phyloP scores from a whole-genome alignment of 805 yeast species.

The Ogataea sp. region DNA sequence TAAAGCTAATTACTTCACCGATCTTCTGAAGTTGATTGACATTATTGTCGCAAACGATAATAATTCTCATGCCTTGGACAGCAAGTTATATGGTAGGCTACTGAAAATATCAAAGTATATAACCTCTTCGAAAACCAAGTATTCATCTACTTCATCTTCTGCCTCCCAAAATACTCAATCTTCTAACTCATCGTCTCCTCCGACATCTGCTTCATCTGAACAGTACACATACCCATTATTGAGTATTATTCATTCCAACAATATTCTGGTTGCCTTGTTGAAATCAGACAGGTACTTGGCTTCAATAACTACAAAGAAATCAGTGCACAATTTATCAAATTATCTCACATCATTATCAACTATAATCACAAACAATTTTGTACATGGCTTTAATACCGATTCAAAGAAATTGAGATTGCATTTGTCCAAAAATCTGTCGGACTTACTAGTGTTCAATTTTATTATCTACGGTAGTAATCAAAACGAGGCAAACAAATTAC shows the following conservation, averaged over 20 bases:
- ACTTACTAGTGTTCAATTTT: slow-evolving; percentile 23
- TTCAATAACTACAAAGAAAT: slow-evolving; percentile 17
- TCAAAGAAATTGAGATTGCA: slow-evolving; percentile 21
- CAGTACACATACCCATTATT: slow-evolving; percentile 22
- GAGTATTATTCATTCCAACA: slow-evolving; percentile 21
- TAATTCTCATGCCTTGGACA: slow-evolving; percentile 20
- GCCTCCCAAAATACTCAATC: too few relatives aligned
- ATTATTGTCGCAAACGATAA: slow-evolving; percentile 21
- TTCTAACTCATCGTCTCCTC: too few relatives aligned
- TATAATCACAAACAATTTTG: slow-evolving; percentile 8
- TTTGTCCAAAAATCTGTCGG: slow-evolving; percentile 22
- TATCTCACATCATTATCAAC: slow-evolving; percentile 16
- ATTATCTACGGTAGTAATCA: slow-evolving; percentile 21
- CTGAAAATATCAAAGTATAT: slow-evolving; percentile 20
- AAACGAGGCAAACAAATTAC: slow-evolving; percentile 15
- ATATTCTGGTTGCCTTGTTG: slow-evolving; percentile 18
- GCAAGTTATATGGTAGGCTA: slow-evolving; percentile 21
- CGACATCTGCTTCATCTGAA: too few relatives aligned
- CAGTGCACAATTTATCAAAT: slow-evolving; percentile 9
- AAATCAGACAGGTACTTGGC: slow-evolving; percentile 23
- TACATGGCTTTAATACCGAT: slow-evolving; percentile 19
- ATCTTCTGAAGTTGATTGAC: slow-evolving; percentile 20
- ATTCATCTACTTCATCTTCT: neutral
- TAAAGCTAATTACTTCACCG: slow-evolving; percentile 25
- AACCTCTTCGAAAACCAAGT: slow-evolving; percentile 11